Percentiles rank a stretch among this genome's conserved stretches.
These are phyloP conservation scores for Sphaerostilbella broomeana DNA, from an alignment of 2,329 filamentous ascomycete genomes.

Conservation along the genomic window DNA sequence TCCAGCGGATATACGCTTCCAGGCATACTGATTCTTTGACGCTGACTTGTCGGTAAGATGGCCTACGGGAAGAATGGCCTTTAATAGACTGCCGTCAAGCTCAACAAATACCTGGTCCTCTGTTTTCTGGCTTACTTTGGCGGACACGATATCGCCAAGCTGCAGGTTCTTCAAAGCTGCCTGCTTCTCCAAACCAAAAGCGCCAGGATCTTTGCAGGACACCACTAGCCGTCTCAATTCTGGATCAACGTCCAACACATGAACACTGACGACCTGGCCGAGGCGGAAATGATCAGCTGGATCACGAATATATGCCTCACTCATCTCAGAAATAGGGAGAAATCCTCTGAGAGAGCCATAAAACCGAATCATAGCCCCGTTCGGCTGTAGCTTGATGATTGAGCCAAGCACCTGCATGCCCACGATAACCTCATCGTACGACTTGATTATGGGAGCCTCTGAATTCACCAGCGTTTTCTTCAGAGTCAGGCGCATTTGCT, in stretches of 20 bases:
- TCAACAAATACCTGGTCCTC: slow-evolving; percentile 72
- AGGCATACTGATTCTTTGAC: slow-evolving; percentile 67
- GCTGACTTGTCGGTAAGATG: slow-evolving; percentile 81
- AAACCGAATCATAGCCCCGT: slow-evolving; percentile 87
- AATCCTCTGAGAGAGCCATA: slow-evolving; percentile 80
- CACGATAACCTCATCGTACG: slow-evolving; percentile 65
- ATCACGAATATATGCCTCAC: slow-evolving; percentile 88
- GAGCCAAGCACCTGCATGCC: slow-evolving; percentile 80
- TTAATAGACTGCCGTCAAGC: slow-evolving; percentile 64
- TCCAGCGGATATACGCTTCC: slow-evolving; percentile 78
- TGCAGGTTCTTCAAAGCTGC: slow-evolving; percentile 67
- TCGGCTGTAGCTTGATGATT: slow-evolving; percentile 69
- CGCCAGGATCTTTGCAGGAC: slow-evolving; percentile 84
- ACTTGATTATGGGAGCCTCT: slow-evolving; percentile 70
- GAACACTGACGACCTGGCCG: slow-evolving; percentile 87
- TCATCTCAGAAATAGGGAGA: slow-evolving; percentile 93
- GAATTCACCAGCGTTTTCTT: slow-evolving; percentile 95
- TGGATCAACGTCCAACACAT: slow-evolving; percentile 73
- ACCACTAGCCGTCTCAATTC: slow-evolving; percentile 69
- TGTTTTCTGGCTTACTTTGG: slow-evolving; percentile 74
- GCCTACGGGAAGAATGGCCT: slow-evolving; percentile 66
- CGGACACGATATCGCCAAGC: slow-evolving; percentile 68
- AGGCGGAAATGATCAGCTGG: slow-evolving; percentile 81
- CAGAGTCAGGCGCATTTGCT: slow-evolving; percentile 76
- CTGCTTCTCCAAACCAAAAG: slow-evolving; percentile 69